Conservation (phyloP, 2,329 filamentous ascomycete genomes). For the Scopulariopsis brevicaulis region DNA sequence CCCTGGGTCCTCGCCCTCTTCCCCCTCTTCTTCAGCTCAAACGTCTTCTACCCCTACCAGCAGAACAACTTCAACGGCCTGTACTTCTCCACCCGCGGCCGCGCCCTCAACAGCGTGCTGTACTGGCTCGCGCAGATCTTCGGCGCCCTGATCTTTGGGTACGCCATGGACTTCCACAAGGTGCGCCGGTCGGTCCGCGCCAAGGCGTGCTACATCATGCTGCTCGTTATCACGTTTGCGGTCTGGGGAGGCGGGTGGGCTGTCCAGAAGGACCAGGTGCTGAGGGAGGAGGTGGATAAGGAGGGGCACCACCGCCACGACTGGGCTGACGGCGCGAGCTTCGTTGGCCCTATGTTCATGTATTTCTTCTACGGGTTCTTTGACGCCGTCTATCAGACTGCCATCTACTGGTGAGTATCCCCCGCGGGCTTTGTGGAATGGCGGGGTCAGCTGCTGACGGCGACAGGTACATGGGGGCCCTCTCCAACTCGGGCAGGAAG, state of each 20-base stretch:
- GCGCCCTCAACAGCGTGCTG: conserved; percentile 62
- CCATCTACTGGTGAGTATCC: conserved; percentile 78
- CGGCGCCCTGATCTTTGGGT: conserved; percentile 63
- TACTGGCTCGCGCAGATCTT: conserved; percentile 74
- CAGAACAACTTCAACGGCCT: conserved; percentile 42
- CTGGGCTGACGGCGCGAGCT: conserved; percentile 51
- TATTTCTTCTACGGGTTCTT: conserved; percentile 88
- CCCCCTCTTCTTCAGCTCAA: conserved; percentile 42
- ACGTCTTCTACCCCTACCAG: conserved; percentile 46
- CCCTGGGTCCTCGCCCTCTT: conserved; percentile 64
- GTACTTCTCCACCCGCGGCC: conserved; percentile 41
- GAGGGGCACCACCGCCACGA: conserved; percentile 27
- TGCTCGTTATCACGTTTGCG: conserved; percentile 61
- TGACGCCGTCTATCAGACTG: conserved; percentile 84
- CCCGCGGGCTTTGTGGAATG: neutral
- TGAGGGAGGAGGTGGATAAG: conserved; percentile 25
- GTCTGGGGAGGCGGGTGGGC: conserved; percentile 79
- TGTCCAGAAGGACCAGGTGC: conserved; percentile 54
- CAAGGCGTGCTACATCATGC: conserved; percentile 45
- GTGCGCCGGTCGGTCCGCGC: conserved; percentile 58
- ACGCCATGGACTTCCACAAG: conserved; percentile 49
- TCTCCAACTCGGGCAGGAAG: conserved; percentile 87
- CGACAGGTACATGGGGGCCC: conserved; percentile 77
- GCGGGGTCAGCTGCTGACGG: neutral
- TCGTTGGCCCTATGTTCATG: conserved; percentile 71